These are phyloP conservation scores for Terfezia claveryi DNA, from an alignment of 495 filamentous ascomycete genomes.

Conservation along the genomic window DNA sequence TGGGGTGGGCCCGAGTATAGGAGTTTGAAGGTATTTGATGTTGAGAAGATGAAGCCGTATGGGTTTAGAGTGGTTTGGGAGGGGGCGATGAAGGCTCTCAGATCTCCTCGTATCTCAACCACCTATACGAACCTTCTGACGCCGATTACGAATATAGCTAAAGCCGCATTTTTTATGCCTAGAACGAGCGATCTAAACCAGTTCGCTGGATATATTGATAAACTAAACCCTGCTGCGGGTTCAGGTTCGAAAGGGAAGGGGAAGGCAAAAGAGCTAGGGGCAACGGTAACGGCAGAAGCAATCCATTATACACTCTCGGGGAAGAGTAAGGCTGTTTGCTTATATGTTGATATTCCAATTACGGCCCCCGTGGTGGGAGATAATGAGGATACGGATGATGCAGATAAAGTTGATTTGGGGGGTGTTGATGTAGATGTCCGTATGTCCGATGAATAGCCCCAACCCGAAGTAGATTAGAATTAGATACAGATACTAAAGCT, in stretches of 20 bases:
- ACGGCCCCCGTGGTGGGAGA: background rate
- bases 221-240: too few species aligned
- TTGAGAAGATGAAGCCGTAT: conserved; percentile 78
- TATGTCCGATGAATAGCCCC: background rate
- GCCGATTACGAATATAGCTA: conserved; percentile 22
- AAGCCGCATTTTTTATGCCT: conserved; percentile 64
- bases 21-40: conserved; percentile 56
- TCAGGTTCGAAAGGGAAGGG: background rate
- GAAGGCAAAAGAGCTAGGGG: background rate
- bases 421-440: background rate
- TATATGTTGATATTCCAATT: background rate
- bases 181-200: conserved; percentile 72
- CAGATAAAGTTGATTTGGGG: background rate
- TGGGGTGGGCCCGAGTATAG: conserved; percentile 84
- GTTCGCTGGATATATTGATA: conserved; percentile 30
- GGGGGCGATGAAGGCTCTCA: conserved; percentile 34
- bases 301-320: background rate
- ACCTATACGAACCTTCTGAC: conserved; percentile 3
- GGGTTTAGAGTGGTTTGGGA: conserved; percentile 26
- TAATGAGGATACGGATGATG: background rate
- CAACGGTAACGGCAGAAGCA: background rate
- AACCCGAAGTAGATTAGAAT: background rate
- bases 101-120: background rate
- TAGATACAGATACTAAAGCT: too few species aligned
- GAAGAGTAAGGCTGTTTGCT: background rate